Conservation (phyloP, 805 yeast genomes). For the Starmerella sp. region DNA sequence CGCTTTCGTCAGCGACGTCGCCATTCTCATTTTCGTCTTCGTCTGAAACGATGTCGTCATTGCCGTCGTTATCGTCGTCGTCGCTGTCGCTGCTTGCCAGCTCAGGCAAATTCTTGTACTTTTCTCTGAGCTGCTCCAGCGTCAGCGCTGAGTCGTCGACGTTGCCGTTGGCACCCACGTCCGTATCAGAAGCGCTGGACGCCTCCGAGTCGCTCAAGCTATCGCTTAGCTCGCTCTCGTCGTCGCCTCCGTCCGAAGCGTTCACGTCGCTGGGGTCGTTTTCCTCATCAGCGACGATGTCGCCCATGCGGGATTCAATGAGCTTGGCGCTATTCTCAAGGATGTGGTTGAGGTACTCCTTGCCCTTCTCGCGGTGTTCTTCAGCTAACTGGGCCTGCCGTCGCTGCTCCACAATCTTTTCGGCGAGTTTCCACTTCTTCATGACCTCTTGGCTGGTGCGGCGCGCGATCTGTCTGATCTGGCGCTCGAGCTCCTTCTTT, state of each 20-base stretch:
- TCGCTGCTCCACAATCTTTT: conserved; percentile 60
- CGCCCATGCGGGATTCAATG: conserved; percentile 67
- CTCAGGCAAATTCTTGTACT: conserved; percentile 38
- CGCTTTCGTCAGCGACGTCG: conserved; percentile 9
- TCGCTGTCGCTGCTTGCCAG: not conserved
- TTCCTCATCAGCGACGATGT: conserved; percentile 19
- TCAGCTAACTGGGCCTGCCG: conserved; percentile 57
- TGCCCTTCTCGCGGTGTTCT: conserved; percentile 66
- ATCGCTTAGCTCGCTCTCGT: conserved; percentile 22
- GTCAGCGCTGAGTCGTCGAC: conserved; percentile 41
- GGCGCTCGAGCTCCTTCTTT: conserved; percentile 61
- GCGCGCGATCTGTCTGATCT: conserved; percentile 59
- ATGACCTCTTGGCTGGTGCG: conserved; percentile 73
- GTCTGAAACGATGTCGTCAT: not conserved
- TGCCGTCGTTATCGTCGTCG: conserved; percentile 16
- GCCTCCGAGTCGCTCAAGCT: conserved; percentile 31
- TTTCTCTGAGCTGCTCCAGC: conserved; percentile 44
- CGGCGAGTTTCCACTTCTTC: conserved; percentile 84
- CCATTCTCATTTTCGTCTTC: conserved; percentile 10
- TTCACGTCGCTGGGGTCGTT: conserved; percentile 28
- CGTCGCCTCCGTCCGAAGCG: conserved; percentile 26
- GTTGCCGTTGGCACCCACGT: conserved; percentile 13
- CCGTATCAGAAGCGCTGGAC: conserved; percentile 20
- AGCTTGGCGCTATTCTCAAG: conserved; percentile 84
- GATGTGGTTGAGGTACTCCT: conserved; percentile 77